phyloP scores from a whole-genome alignment of 805 yeast species.

The Starmerella potacharoeniae region DNA sequence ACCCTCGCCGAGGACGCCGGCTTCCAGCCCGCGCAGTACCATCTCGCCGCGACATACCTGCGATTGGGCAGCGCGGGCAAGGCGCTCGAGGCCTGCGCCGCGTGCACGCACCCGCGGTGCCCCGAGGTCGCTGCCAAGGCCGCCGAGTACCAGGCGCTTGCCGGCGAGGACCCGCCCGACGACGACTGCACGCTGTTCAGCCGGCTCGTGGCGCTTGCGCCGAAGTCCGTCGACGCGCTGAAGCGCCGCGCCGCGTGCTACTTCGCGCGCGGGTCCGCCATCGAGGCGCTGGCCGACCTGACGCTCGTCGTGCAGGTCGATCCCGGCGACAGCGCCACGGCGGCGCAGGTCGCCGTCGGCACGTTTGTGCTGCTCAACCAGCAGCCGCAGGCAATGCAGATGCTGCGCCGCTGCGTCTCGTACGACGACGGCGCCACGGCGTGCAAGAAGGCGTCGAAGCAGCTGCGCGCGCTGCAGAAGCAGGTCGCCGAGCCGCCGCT shows the following conservation, averaged over 20 bases:
- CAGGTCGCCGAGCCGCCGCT: constrained; percentile 18
- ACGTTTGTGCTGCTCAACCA: constrained; percentile 40
- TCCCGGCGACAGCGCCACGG: constrained; percentile 22
- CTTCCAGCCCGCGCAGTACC: constrained; percentile 30
- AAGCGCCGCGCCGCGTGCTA: constrained; percentile 28
- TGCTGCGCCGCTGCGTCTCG: constrained; percentile 57
- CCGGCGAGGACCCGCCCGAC: background rate
- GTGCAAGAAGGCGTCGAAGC: constrained; percentile 39
- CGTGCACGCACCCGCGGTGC: constrained; percentile 18
- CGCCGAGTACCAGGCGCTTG: constrained; percentile 5
- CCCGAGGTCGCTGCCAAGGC: constrained; percentile 17
- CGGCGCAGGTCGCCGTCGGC: constrained; percentile 31
- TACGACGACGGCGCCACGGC: constrained; percentile 58
- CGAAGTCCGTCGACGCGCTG: constrained; percentile 23
- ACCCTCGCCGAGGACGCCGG: constrained; percentile 28
- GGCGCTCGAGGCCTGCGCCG: constrained; percentile 20
- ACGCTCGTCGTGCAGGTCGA: constrained; percentile 23
- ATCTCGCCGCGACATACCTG: constrained; percentile 27
- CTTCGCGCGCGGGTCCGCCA: constrained; percentile 24
- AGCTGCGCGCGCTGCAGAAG: constrained; percentile 24
- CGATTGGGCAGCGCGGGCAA: constrained; percentile 26
- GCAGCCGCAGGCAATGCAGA: constrained; percentile 40
- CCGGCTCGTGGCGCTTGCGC: constrained; percentile 23
- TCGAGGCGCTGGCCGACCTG: constrained; percentile 31
- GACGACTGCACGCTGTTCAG: background rate